A percentile compares a stretch with the other conserved stretches of the same genome.
Conservation (phyloP, 257 asterid species). For the Paulownia fortunei region DNA sequence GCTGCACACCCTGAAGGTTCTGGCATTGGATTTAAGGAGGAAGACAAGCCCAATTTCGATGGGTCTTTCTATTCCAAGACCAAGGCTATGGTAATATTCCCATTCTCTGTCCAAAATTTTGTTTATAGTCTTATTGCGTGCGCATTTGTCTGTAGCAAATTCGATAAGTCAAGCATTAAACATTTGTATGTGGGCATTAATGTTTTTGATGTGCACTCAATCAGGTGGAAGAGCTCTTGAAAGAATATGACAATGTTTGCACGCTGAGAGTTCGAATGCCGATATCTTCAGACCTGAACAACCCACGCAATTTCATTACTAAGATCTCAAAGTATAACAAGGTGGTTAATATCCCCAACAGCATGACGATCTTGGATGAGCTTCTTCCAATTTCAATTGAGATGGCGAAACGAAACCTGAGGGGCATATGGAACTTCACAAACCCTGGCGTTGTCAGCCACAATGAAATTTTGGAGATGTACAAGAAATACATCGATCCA, state of each 20-base stretch:
- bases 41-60: conserved; percentile 83
- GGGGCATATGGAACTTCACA: conserved; percentile 96
- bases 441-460: conserved; percentile 97
- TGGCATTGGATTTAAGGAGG: conserved; percentile 90
- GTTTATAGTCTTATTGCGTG: background rate
- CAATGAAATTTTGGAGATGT: conserved; percentile 92
- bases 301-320: conserved; percentile 95
- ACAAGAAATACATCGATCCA: conserved; percentile 79
- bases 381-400: conserved; percentile 93
- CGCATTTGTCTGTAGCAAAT: background rate
- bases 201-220: conserved; percentile 23
- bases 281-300: conserved; percentile 84
- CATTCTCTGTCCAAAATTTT: conserved; percentile 15
- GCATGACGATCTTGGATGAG: conserved; percentile 97
- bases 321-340: conserved; percentile 80
- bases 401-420: conserved; percentile 94
- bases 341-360: conserved; percentile 97
- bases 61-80: conserved; percentile 99
- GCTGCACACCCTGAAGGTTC: conserved; percentile 91
- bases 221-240: conserved; percentile 94
- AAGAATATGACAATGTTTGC: conserved; percentile 90
- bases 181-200: conserved; percentile 5
- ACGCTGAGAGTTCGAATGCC: conserved; percentile 98
- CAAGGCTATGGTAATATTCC: conserved; percentile 86
- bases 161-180: background rate